Evolutionary conservation across 2,329 filamentous ascomycete species (phyloP), one percentile per base, ranked within the genome.

Genomic region (Tolypocladium tropicale): DNA sequence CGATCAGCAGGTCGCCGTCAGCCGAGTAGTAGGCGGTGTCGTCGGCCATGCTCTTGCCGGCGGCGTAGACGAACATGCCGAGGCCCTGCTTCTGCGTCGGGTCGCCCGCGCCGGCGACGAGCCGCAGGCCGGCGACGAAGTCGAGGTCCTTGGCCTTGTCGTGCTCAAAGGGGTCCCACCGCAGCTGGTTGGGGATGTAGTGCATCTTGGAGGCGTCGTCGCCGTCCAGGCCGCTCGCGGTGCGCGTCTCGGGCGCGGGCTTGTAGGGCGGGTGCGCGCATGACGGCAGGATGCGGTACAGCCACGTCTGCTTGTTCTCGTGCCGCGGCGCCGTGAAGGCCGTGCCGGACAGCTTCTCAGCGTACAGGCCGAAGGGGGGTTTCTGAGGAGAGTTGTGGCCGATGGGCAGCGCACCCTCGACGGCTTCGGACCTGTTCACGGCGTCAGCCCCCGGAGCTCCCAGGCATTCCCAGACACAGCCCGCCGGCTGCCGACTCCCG

Each of bases 321-420:
- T 82, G 76, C 32, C 87, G 76, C 0, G 86, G 85, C 1, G 76
- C 56, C 6, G 85, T 89, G 67, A 89, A 90, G 36, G 86, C 78
- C 1, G 84, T 88, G 9, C 86, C 86, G 0, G 85, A 88, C 49
- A 89, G 78, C 74, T 88, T 88, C 73, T 95, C 90, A 33, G 89
- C 84, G 72, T 94, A 94, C 34, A 95, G 82, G 0, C 89, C 90
- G 62, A 85, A 83, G 0, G 88, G 80, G 0, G 84, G 85, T 67
- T 90, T 90, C 68, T 95, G 90, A 0, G 90, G 90, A 2, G 88
- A 89, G 76, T 95, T 95, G 43, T 85, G 81, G 53, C 81, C 89
- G 58, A 90, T 67, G 14, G 90, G 89, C 4, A 93, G 77, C 7
- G 90, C 85, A n/a, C 85, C 87, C n/a, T 84, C 77, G 56, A 93